A percentile compares a stretch with the other conserved stretches of the same genome.
Conservation (phyloP, 495 filamentous ascomycete species). For the Oidiodendron maius region DNA sequence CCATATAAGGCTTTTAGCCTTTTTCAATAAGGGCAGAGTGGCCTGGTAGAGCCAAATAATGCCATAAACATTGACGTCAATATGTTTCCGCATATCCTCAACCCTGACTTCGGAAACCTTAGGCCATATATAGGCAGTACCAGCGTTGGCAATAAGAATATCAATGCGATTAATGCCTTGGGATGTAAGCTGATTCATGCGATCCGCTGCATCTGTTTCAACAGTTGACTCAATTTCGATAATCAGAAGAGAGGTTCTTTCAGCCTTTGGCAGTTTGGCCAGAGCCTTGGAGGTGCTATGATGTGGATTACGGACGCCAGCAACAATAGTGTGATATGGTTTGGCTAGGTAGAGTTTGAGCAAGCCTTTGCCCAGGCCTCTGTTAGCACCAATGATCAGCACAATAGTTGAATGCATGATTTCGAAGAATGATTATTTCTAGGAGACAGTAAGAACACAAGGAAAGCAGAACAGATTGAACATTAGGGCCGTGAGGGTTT, state of each 20-base stretch:
- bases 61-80: constrained; percentile 6
- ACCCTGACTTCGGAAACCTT: constrained; percentile 25
- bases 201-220: constrained; percentile 21
- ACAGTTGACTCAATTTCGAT: constrained; percentile 34
- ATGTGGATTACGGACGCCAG: constrained; percentile 30
- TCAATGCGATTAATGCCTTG: constrained; percentile 35
- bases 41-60: constrained; percentile 23
- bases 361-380: constrained; percentile 40
- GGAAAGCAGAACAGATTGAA: too few relatives aligned
- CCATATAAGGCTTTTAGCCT: constrained; percentile 28
- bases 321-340: constrained; percentile 40
- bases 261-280: constrained; percentile 23
- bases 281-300: constrained; percentile 24
- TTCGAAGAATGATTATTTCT: too few relatives aligned
- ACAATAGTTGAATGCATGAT: not conserved
- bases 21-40: constrained; percentile 21
- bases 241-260: constrained; percentile 27
- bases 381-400: constrained; percentile 35
- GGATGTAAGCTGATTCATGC: constrained; percentile 23
- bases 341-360: constrained; percentile 31
- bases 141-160: constrained; percentile 46
- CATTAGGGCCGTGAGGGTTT: too few relatives aligned
- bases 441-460: too few relatives aligned
- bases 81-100: constrained; percentile 25
- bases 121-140: constrained; percentile 23